Conservation (phyloP, 371 early-diverging fungal species). For the Mucor lusitanicus region DNA sequence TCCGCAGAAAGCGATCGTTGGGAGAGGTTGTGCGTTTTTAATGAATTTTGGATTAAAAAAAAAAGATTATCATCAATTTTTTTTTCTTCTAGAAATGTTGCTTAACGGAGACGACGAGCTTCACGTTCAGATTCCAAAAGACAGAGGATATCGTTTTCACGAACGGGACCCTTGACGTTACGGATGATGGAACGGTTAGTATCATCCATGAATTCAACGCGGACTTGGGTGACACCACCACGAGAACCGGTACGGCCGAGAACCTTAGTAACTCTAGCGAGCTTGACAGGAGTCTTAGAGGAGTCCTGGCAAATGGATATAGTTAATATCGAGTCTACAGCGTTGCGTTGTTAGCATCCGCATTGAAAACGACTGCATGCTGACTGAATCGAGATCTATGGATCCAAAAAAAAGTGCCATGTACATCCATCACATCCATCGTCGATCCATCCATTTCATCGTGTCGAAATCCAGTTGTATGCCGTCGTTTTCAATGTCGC, state of each 20-base stretch:
- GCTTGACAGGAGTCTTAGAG: constrained; percentile 76
- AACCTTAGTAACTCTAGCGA: constrained; percentile 94
- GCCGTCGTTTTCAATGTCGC: neutral
- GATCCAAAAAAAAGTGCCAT: neutral
- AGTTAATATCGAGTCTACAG: too few relatives aligned
- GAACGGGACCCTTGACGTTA: constrained; percentile 98
- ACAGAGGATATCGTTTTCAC: constrained; percentile 95
- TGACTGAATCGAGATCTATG: neutral
- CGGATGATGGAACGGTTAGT: constrained; percentile 95
- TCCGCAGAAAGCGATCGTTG: neutral
- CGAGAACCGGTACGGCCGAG: constrained; percentile 99
- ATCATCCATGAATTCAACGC: constrained; percentile 98
- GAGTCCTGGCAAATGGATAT: neutral
- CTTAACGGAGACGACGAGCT: constrained; percentile 97
- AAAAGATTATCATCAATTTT: too few relatives aligned
- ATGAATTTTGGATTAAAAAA: neutral
- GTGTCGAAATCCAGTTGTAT: neutral
- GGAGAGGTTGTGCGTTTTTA: neutral
- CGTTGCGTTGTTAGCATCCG: neutral
- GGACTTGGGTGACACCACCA: constrained; percentile 98
- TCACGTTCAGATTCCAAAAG: constrained; percentile 99
- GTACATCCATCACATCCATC: neutral
- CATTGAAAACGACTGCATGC: neutral
- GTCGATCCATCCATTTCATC: constrained; percentile 2
- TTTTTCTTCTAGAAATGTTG: constrained; percentile 54